Base-by-base conservation (phyloP, 108 stramenopile genomes). In the Fistulifera pelliculosa region DNA sequence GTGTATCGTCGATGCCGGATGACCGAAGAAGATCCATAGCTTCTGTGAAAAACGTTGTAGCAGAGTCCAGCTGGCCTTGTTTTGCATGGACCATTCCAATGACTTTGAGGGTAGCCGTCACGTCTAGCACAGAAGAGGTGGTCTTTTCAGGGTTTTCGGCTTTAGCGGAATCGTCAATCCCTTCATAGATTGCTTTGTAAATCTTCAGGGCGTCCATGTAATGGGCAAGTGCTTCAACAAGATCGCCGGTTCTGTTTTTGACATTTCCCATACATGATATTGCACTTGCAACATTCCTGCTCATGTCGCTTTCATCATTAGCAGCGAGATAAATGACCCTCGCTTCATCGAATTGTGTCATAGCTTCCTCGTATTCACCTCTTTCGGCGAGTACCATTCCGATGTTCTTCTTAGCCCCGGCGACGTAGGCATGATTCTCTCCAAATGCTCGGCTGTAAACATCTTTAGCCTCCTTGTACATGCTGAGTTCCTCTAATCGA, bases 191-290 rank as follows among this genome's bases (percentile, higher is more conserved):
- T 18, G 40, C 6, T 52, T 80, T 78, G 75, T 87, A 87, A 35
- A 87, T 87, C 10, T 51, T 27, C 1, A 87, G 64, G 1, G 86
- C 81, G 45, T 79, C 72, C 49, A 76, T 66, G 67, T 83, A 87
- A 11, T 80, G 66, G 11, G 51, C 42, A 14, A 87, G 73, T 2
- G 86, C 86, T 15, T 69, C 82, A 42, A 81, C 80, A 14, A 87
- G 63, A 43, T 87, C 86, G 1, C 86, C 86, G 13, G 73, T 61
- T 38, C 82, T 65, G 28, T 81, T 83, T 49, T 81, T 81, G 15
- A 87, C 82, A 44, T 87, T 87, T 18, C 80, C 86, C 81, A 87
- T 87, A 56, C 85, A 87, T 6, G 81, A 82, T 10, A 87, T 71
- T 17, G 77, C 79, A 43, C 79, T 80, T n/a, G 85, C 85, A 17